These are phyloP conservation scores for Claviceps capensis DNA, from an alignment of 2,329 filamentous ascomycete species.

Conservation along the genomic window DNA sequence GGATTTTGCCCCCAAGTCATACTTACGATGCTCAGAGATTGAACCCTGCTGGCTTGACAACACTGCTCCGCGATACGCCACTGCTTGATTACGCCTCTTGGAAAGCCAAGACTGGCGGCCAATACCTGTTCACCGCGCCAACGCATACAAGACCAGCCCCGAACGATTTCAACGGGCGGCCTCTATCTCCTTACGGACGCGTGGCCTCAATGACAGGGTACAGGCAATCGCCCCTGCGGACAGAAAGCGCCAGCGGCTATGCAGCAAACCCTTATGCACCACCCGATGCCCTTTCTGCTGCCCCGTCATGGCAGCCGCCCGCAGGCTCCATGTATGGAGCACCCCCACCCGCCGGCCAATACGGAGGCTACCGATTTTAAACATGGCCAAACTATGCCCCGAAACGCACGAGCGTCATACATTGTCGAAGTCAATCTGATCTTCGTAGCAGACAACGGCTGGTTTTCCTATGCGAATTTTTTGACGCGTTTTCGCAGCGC, in stretches of 20 bases:
- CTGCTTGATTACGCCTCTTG: conserved; percentile 48
- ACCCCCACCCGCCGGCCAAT: conserved; percentile 19
- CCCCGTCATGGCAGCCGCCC: conserved; percentile 16
- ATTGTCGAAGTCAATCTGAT: background rate
- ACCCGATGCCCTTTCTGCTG: conserved; percentile 13
- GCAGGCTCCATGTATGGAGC: conserved; percentile 17
- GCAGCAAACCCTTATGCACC: conserved; percentile 17
- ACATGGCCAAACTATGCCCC: background rate
- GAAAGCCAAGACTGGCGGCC: conserved; percentile 30
- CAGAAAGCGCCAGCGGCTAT: conserved; percentile 22
- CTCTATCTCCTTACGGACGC: conserved; percentile 34
- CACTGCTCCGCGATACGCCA: conserved; percentile 53
- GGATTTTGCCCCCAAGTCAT: conserved; percentile 60
- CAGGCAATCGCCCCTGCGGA: conserved; percentile 37
- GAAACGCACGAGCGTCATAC: background rate
- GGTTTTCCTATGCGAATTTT: conserved; percentile 1
- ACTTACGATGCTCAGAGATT: conserved; percentile 61
- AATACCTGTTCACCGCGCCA: conserved; percentile 20
- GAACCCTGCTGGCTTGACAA: conserved; percentile 56
- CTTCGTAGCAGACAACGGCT: background rate
- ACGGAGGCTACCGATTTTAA: conserved; percentile 23
- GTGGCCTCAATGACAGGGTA: conserved; percentile 29
- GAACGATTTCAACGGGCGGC: conserved; percentile 29
- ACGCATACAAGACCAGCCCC: conserved; percentile 28
- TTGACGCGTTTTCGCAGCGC: conserved; percentile 12